These are phyloP conservation scores for Fagus sylvatica DNA, from an alignment of 306 rosid genomes.

Conservation along the genomic window DNA sequence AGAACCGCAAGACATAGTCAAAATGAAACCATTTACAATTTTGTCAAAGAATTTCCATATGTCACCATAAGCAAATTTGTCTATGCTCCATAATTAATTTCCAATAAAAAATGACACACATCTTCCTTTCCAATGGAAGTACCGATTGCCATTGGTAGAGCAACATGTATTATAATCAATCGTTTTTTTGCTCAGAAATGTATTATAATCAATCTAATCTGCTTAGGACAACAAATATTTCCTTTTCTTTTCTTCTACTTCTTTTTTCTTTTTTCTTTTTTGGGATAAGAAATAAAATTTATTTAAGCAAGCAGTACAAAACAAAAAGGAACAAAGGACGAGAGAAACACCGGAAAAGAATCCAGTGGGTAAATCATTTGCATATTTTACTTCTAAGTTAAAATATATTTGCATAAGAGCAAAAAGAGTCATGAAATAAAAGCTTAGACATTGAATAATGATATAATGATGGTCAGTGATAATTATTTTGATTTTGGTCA, in stretches of 20 bases:
- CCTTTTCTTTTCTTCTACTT: too few species aligned
- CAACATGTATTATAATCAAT: neutral
- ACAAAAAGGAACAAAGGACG: too few species aligned
- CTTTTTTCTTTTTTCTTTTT: too few species aligned
- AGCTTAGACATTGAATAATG: too few species aligned
- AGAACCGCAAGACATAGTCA: constrained; percentile 15
- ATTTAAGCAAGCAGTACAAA: too few species aligned
- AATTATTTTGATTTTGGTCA: neutral
- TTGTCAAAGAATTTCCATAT: constrained; percentile 15
- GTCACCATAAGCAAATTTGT: constrained; percentile 20
- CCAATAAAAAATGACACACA: constrained; percentile 7
- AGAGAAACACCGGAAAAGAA: too few species aligned
- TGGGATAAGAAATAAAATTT: too few species aligned
- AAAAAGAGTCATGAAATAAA: neutral
- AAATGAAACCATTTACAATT: constrained; percentile 5
- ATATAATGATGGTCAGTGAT: neutral
- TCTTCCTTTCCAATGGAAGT: too few species aligned
- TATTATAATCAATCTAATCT: neutral
- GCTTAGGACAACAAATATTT: neutral
- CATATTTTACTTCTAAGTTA: neutral
- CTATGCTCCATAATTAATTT: constrained; percentile 1
- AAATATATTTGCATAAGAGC: neutral
- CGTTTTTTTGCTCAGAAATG: too few species aligned
- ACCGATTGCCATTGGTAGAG: constrained; percentile 9
- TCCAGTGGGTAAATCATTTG: neutral